Evolutionary conservation across 441 rosid genomes (phyloP).

Genomic region (Geranium incanum): DNA sequence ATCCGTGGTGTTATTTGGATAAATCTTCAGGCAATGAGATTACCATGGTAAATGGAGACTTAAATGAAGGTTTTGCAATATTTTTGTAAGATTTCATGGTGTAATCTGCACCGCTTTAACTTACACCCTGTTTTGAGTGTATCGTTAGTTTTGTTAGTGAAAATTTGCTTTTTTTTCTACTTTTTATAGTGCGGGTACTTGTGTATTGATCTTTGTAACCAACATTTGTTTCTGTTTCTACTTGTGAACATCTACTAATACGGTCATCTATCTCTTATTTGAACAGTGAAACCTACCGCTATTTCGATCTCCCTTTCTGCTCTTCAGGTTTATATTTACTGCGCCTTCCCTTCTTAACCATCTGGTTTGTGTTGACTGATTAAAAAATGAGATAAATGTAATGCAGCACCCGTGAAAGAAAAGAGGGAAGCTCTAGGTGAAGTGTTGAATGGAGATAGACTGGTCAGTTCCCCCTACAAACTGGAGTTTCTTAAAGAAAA

Average conservation of each 20-base stretch:
- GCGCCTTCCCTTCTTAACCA: background rate
- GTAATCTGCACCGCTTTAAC: too few relatives aligned
- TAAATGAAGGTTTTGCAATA: too few relatives aligned
- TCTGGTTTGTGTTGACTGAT: background rate
- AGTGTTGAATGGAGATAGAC: conserved; percentile 46
- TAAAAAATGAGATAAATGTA: background rate
- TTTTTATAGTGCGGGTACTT: background rate
- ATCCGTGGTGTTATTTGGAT: too few relatives aligned
- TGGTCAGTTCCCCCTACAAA: conserved; percentile 38
- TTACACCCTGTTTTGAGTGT: too few relatives aligned
- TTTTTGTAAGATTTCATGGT: too few relatives aligned
- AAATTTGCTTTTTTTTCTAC: too few relatives aligned
- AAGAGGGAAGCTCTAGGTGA: conserved; percentile 46
- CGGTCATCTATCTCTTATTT: background rate
- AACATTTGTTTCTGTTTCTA: too few relatives aligned
- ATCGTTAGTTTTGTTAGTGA: too few relatives aligned
- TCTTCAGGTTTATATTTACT: conserved; percentile 25
- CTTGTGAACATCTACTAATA: conserved; percentile 1
- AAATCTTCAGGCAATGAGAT: too few relatives aligned
- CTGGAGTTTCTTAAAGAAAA: conserved; percentile 31
- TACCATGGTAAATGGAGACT: too few relatives aligned
- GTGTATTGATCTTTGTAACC: background rate
- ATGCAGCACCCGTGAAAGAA: conserved; percentile 30
- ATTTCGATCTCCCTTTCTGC: conserved; percentile 42
- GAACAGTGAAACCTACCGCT: conserved; percentile 38